Evolutionary conservation across 148 eudicot genomes (phyloP), one percentile per base, ranked within the genome.

Genomic region (Suaeda aralocaspica): DNA sequence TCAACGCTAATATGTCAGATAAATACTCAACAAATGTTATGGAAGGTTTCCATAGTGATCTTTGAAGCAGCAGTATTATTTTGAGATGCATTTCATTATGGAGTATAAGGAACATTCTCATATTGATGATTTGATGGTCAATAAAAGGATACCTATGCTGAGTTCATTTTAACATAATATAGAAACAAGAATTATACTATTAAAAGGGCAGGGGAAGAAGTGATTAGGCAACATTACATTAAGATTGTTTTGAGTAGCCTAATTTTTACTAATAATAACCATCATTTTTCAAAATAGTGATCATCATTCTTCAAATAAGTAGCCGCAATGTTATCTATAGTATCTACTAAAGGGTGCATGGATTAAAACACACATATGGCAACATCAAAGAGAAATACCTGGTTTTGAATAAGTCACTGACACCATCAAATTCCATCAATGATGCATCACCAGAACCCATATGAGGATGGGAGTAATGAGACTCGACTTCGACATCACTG

Each of bases 401-500:
- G 58, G 63, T 55, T 62, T 70, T 77, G 71, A 77, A 78, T 3
- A 73, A 14, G n/a, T 79, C 91, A 70, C 74, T 75, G 52, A 48
- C 71, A 48, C 79, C 87, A 78, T 75, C 78, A 46, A 81, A 66
- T 42, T 75, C 69, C 53, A 75, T 60, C 60, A 71, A 59, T 41
- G 79, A 56, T 45, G 70, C 49, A 72, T 60, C 66, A 76, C 82
- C 85, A 68, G 78, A 81, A 31, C 55, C 73, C 52, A 83, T 59
- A 18, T 65, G n/a, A n/a, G n/a, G n/a, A n/a, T n/a, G n/a, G n/a
- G n/a, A n/a, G n/a, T n/a, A n/a, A n/a, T n/a, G 64, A 66, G 92
- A 85, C 71, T 78, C 79, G 64, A 83, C 84, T 72, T 91, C 97
- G 68, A 66, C 64, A 44, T 88, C 87, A 78, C 68, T 78, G 25